Conservation (phyloP, 306 rosid species). For the Argentina anserina region DNA sequence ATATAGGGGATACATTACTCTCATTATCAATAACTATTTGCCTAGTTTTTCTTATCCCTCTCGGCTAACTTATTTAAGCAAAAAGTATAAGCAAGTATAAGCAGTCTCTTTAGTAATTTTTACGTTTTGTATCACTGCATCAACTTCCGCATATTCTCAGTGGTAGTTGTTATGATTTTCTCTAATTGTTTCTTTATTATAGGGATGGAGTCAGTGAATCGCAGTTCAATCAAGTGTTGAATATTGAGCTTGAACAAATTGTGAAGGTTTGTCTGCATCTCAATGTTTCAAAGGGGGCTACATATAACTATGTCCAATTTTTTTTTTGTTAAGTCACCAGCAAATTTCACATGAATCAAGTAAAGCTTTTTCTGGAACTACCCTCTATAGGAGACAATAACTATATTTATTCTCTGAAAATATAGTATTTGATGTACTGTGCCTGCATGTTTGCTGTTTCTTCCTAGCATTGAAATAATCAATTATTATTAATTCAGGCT, state of each 20-base stretch:
- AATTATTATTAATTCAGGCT: conserved; percentile 51
- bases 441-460: not conserved
- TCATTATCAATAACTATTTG: not conserved
- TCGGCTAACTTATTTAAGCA: not conserved
- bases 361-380: not conserved
- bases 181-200: conserved; percentile 17
- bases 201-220: conserved; percentile 97
- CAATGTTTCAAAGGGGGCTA: not conserved
- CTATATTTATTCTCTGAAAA: not conserved
- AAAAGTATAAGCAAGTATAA: not conserved
- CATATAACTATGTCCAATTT: not conserved
- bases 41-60: not conserved
- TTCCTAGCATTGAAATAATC: conserved; percentile 18
- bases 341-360: not conserved
- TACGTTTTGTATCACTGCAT: not conserved
- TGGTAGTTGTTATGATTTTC: conserved; percentile 7
- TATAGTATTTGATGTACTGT: not conserved
- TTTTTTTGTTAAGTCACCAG: not conserved
- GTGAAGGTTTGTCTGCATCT: conserved; percentile 54
- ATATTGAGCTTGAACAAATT: conserved; percentile 81
- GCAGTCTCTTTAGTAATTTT: not conserved
- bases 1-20: not conserved
- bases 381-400: not conserved
- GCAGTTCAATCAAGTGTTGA: conserved; percentile 81
- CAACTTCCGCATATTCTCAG: not conserved